Evolutionary conservation across 2,329 filamentous ascomycete genomes (phyloP).

Genomic region (Fusarium aywerte): DNA sequence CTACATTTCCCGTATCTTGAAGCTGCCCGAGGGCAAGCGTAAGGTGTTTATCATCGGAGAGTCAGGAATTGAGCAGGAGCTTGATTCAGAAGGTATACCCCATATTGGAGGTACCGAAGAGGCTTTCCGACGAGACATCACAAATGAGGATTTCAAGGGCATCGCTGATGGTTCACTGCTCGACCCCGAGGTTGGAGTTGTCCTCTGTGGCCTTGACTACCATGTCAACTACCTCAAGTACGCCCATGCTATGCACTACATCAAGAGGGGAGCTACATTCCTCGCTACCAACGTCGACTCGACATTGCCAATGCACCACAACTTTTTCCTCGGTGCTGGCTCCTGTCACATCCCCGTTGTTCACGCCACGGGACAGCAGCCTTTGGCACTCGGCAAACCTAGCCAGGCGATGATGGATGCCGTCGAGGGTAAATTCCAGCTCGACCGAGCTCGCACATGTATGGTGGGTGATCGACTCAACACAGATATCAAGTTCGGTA

Average conservation of each 20-base stretch:
- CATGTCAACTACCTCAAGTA: constrained; percentile 97
- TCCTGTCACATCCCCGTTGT: constrained; percentile 81
- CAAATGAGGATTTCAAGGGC: constrained; percentile 79
- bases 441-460: constrained; percentile 85
- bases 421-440: constrained; percentile 93
- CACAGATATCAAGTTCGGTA: constrained; percentile 95
- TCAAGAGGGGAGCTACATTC: constrained; percentile 83
- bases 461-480: constrained; percentile 96
- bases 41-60: constrained; percentile 97
- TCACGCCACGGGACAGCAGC: constrained; percentile 75
- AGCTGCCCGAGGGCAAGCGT: constrained; percentile 80
- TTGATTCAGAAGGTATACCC: constrained; percentile 79
- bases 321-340: constrained; percentile 92
- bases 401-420: constrained; percentile 99
- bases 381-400: constrained; percentile 88
- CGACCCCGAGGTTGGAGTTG: constrained; percentile 89
- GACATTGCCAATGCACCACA: constrained; percentile 82
- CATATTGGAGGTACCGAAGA: constrained; percentile 91
- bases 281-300: constrained; percentile 94
- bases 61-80: constrained; percentile 88
- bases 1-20: constrained; percentile 93
- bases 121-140: constrained; percentile 78
- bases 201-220: constrained; percentile 91
- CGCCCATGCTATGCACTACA: constrained; percentile 84
- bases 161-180: constrained; percentile 80